Evolutionary conservation across 2,329 filamentous ascomycete species (phyloP).

Genomic region (Aspergillus sp.): DNA sequence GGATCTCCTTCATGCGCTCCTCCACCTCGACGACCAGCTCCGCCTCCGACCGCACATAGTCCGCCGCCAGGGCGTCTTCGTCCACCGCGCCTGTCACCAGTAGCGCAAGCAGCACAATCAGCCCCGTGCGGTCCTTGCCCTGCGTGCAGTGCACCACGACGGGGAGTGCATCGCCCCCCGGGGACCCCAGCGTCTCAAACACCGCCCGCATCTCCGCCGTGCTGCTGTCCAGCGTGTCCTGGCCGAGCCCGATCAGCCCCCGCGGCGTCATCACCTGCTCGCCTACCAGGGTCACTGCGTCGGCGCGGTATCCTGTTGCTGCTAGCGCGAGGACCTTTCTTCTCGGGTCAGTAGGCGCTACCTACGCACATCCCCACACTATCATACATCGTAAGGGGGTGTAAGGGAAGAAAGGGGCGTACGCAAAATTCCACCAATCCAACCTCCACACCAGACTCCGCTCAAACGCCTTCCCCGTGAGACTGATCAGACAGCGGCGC

Average conservation of each 20-base stretch:
- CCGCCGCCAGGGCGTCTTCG: conserved; percentile 61
- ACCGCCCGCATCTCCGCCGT: conserved; percentile 64
- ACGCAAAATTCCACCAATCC: conserved; percentile 66
- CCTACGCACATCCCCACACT: background rate
- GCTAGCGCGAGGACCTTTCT: conserved; percentile 61
- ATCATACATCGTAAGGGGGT: background rate
- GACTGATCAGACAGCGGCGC: conserved; percentile 65
- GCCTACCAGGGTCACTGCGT: conserved; percentile 69
- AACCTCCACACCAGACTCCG: conserved; percentile 65
- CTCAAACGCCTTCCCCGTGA: conserved; percentile 73
- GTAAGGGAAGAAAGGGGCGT: conserved; percentile 9
- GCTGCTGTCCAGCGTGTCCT: conserved; percentile 68
- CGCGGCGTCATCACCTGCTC: conserved; percentile 69
- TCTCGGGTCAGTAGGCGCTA: background rate
- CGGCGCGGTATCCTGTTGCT: conserved; percentile 63
- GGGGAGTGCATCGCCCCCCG: conserved; percentile 49
- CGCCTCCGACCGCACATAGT: conserved; percentile 67
- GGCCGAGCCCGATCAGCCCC: conserved; percentile 69
- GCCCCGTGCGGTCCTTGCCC: conserved; percentile 80
- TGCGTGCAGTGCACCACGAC: conserved; percentile 80
- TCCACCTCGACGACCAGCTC: conserved; percentile 63
- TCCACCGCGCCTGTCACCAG: conserved; percentile 59
- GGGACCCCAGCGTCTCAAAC: conserved; percentile 64
- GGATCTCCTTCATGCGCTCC: conserved; percentile 66
- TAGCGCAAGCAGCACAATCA: conserved; percentile 67